Conservation (phyloP, 176 grass and related monocot species). For the Triticum monococcum region DNA sequence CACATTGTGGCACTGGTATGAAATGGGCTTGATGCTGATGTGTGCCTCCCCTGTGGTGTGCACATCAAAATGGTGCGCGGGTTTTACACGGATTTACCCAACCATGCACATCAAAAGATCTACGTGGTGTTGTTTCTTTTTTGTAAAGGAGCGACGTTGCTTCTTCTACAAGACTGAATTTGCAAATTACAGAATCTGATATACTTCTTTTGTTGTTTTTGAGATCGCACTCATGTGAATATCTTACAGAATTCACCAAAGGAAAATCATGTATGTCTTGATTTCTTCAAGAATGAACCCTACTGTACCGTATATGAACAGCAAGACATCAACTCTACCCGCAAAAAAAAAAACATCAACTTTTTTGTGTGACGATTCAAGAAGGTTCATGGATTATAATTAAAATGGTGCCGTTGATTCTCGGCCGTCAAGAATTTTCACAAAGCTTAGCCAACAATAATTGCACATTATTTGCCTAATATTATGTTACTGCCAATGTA, state of each 20-base stretch:
- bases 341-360: too few relatives aligned
- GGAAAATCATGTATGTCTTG: not conserved
- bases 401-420: too few relatives aligned
- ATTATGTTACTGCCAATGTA: too few relatives aligned
- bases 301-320: not conserved
- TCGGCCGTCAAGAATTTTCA: too few relatives aligned
- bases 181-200: not conserved
- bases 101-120: not conserved
- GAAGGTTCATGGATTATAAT: too few relatives aligned
- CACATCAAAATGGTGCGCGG: not conserved
- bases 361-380: too few relatives aligned
- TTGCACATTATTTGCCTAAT: too few relatives aligned
- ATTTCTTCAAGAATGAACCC: not conserved
- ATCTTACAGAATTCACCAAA: not conserved
- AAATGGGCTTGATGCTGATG: constrained; percentile 3
- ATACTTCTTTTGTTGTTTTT: not conserved
- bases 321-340: too few relatives aligned
- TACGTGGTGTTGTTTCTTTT: not conserved
- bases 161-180: not conserved
- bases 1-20: not conserved
- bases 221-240: too few relatives aligned
- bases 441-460: too few relatives aligned
- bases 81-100: not conserved
- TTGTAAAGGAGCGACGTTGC: too few relatives aligned
- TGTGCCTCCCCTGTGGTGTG: not conserved